phyloP scores from a whole-genome alignment of 2,329 filamentous ascomycete species.

The Sporothrix variecibatus region DNA sequence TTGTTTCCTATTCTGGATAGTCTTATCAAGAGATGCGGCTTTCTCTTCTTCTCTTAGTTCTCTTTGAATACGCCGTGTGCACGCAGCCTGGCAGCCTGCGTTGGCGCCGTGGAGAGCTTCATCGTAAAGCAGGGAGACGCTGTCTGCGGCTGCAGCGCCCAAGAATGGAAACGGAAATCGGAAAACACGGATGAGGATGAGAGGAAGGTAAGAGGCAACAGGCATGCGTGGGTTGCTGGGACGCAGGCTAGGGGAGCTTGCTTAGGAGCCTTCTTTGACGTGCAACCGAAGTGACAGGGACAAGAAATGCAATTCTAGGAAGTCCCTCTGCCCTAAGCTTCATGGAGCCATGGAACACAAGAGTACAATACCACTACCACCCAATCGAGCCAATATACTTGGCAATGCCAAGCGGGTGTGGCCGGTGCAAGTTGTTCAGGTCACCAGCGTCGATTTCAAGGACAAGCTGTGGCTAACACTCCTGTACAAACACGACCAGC shows the following conservation, averaged over 20 bases:
- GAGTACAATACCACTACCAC: background rate
- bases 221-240: background rate
- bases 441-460: background rate
- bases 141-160: background rate
- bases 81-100: background rate
- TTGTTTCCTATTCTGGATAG: background rate
- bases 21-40: background rate
- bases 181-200: background rate
- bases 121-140: background rate
- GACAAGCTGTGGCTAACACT: no score
- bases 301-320: background rate
- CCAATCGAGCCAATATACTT: conserved; percentile 8
- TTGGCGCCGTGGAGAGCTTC: background rate
- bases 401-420: conserved; percentile 3
- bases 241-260: no score
- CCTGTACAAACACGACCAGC: no score
- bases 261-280: background rate
- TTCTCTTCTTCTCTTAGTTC: no score
- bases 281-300: background rate
- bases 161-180: background rate
- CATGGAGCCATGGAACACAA: no score
- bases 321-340: background rate
- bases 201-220: background rate
- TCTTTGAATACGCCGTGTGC: background rate
- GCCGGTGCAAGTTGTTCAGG: background rate